Evolutionary conservation across 495 filamentous ascomycete genomes (phyloP).

Genomic region (Aspergillus coremiiformis): DNA sequence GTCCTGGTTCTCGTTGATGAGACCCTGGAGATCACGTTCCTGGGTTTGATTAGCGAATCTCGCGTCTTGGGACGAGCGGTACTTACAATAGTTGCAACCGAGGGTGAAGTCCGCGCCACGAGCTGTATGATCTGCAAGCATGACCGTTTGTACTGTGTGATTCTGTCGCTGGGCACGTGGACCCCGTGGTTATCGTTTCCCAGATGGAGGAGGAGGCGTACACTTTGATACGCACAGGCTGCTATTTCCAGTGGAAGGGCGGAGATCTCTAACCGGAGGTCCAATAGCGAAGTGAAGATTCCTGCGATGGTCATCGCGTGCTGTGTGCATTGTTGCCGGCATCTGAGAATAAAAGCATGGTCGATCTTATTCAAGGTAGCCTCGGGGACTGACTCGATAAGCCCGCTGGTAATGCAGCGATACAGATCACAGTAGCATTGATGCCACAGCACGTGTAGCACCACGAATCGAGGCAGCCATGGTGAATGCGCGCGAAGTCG

Average conservation of each 20-base stretch:
- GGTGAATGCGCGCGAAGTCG: neutral
- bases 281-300: neutral
- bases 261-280: neutral
- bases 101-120: neutral
- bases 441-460: neutral
- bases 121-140: neutral
- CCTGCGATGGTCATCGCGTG: neutral
- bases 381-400: neutral
- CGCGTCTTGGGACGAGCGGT: neutral
- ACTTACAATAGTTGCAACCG: neutral
- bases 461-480: neutral
- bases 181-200: neutral
- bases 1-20: neutral
- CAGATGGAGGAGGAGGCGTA: neutral
- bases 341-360: neutral
- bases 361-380: neutral
- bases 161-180: neutral
- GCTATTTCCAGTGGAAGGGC: neutral
- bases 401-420: neutral
- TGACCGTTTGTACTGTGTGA: neutral
- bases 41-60: neutral
- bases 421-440: neutral
- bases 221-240: neutral
- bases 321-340: neutral
- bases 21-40: neutral